Evolutionary conservation across 192 early-diverging fungal species (phyloP).

Genomic region (Irineochytrium annulatum): DNA sequence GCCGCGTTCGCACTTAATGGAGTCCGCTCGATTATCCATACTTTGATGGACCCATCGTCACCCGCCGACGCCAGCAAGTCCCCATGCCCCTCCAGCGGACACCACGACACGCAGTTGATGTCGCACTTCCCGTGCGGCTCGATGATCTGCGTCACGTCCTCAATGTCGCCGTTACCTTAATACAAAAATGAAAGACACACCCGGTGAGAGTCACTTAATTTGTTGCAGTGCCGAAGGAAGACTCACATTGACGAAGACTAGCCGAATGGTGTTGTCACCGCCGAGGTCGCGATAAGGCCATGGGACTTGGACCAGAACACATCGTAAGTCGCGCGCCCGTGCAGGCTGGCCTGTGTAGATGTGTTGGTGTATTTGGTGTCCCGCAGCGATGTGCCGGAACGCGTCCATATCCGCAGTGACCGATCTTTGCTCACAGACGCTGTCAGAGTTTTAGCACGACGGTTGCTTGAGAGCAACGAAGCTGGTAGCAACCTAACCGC

Average conservation of each 20-base stretch:
- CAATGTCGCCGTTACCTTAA: background rate
- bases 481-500: constrained; percentile 23
- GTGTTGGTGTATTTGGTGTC: constrained; percentile 1
- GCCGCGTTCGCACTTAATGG: background rate
- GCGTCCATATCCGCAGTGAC: constrained; percentile 75
- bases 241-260: constrained; percentile 9
- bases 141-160: background rate
- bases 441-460: background rate
- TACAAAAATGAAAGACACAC: no score
- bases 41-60: constrained; percentile 80
- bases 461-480: background rate
- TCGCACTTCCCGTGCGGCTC: constrained; percentile 82
- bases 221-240: no score
- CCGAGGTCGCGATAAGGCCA: constrained; percentile 72
- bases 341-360: constrained; percentile 45
- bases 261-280: constrained; percentile 71
- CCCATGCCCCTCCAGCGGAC: constrained; percentile 53
- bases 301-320: constrained; percentile 83
- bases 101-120: constrained; percentile 86
- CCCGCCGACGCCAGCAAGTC: constrained; percentile 82
- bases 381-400: no score
- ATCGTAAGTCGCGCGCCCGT: constrained; percentile 84
- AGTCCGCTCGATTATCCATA: constrained; percentile 58
- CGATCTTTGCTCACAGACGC: constrained; percentile 84
- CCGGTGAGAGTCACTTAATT: no score